A percentile compares a stretch with the other conserved stretches of the same genome.
phyloP scores from a whole-genome alignment of 1,284 basidiomycete species.

The Kwoniella shivajii region DNA sequence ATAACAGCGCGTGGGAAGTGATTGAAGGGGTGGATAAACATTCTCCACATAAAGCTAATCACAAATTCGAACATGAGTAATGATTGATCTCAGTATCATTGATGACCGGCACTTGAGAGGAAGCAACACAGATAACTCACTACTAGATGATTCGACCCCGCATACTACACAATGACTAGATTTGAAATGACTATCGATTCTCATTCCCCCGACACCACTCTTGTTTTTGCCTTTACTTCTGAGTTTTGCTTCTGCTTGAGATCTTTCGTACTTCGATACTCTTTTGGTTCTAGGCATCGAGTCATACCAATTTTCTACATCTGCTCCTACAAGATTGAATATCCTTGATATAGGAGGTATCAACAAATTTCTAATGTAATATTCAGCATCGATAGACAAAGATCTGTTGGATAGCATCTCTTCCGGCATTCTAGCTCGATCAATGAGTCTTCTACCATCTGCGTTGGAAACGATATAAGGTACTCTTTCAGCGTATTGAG shows the following conservation, averaged over 20 bases:
- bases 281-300: slow-evolving; percentile 68
- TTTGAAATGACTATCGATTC: slow-evolving; percentile 75
- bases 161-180: slow-evolving; percentile 73
- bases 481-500: slow-evolving; percentile 89
- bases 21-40: slow-evolving; percentile 63
- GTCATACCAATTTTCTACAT: slow-evolving; percentile 84
- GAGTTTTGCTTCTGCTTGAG: slow-evolving; percentile 12
- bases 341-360: slow-evolving; percentile 88
- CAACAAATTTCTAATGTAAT: slow-evolving; percentile 86
- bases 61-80: no score
- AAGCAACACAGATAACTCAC: slow-evolving; percentile 57
- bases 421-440: slow-evolving; percentile 77
- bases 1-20: slow-evolving; percentile 65
- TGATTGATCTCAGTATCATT: not conserved
- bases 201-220: slow-evolving; percentile 56
- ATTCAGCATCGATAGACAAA: slow-evolving; percentile 74
- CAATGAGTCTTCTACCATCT: slow-evolving; percentile 70
- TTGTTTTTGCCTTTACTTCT: slow-evolving; percentile 54
- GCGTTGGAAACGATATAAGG: slow-evolving; percentile 85
- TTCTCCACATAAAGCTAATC: slow-evolving; percentile 66
- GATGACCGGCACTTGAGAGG: not conserved
- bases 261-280: slow-evolving; percentile 24
- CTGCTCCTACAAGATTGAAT: slow-evolving; percentile 88
- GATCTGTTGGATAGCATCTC: slow-evolving; percentile 75
- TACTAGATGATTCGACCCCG: slow-evolving; percentile 56